phyloP scores from a whole-genome alignment of 768 basidiomycete species.

The Rhodotorula sphaerocarpa region DNA sequence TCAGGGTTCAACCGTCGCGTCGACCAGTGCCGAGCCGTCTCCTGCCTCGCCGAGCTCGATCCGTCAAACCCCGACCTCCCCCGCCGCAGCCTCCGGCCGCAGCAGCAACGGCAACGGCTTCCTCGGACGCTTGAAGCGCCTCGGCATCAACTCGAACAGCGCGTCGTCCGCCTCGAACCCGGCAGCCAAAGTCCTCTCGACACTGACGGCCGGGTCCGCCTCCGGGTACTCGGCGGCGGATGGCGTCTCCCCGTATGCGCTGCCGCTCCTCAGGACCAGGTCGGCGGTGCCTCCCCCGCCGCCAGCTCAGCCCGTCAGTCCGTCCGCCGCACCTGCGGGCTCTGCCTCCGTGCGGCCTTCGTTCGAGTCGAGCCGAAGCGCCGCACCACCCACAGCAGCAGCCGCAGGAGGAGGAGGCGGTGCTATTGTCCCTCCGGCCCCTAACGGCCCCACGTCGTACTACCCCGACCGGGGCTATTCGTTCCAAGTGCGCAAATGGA shows the following conservation, averaged over 20 bases:
- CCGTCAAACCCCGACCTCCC: too few relatives aligned
- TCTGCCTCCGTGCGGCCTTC: too few relatives aligned
- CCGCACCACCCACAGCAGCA: too few relatives aligned
- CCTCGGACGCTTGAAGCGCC: conserved; percentile 19
- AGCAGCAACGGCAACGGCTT: not conserved
- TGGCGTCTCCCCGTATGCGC: conserved; percentile 5
- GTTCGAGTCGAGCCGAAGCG: too few relatives aligned
- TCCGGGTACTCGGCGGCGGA: conserved; percentile 2
- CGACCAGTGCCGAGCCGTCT: not conserved
- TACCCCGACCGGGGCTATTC: conserved; percentile 4
- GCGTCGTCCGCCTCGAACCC: not conserved
- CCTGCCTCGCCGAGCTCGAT: not conserved
- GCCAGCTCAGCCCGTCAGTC: not conserved
- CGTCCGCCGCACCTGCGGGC: too few relatives aligned
- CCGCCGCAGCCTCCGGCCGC: not conserved
- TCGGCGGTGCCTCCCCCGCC: conserved; percentile 12
- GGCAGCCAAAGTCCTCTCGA: conserved; percentile 14
- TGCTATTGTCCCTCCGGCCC: not conserved
- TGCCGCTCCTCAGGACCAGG: conserved; percentile 21
- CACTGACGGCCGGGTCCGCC: conserved; percentile 2
- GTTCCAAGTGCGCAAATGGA: conserved; percentile 18
- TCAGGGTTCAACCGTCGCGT: not conserved
- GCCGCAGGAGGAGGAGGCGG: too few relatives aligned
- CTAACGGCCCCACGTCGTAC: not conserved
- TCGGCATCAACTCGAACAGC: conserved; percentile 1